Percentiles rank a stretch among this genome's conserved stretches.
These are phyloP conservation scores for Achaetomiella virescens DNA, from an alignment of 495 filamentous ascomycete species.

Conservation along the genomic window DNA sequence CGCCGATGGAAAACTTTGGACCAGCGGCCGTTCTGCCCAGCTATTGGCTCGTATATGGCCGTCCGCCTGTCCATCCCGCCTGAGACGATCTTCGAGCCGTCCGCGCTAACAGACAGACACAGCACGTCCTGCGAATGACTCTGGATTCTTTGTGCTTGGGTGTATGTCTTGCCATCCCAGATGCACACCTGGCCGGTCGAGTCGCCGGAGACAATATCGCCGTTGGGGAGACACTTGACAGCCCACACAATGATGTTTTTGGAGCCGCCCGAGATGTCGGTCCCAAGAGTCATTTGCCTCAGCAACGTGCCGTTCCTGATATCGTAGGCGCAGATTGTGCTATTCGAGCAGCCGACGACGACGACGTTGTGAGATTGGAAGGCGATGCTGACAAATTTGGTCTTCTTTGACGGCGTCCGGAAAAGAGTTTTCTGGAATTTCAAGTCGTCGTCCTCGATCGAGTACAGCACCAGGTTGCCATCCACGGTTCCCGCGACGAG, in stretches of 20 bases:
- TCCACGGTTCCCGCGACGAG: constrained; percentile 89
- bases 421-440: constrained; percentile 63
- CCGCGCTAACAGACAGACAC: constrained; percentile 68
- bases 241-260: constrained; percentile 90
- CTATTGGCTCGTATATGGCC: constrained; percentile 63
- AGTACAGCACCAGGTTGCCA: constrained; percentile 77
- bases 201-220: constrained; percentile 89
- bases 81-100: constrained; percentile 81
- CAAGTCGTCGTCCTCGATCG: constrained; percentile 74
- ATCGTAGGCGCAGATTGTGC: constrained; percentile 85
- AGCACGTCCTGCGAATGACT: constrained; percentile 86
- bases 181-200: constrained; percentile 88
- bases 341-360: constrained; percentile 87
- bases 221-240: constrained; percentile 76
- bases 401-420: constrained; percentile 68
- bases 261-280: constrained; percentile 64
- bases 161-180: constrained; percentile 88
- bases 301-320: constrained; percentile 67
- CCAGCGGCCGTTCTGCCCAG: constrained; percentile 62
- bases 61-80: constrained; percentile 88
- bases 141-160: constrained; percentile 75
- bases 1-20: constrained; percentile 73
- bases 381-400: constrained; percentile 78
- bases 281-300: constrained; percentile 77
- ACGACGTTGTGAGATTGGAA: constrained; percentile 80